Evolutionary conservation across 2,329 filamentous ascomycete genomes (phyloP).

Genomic region (Leptographium flavum): DNA sequence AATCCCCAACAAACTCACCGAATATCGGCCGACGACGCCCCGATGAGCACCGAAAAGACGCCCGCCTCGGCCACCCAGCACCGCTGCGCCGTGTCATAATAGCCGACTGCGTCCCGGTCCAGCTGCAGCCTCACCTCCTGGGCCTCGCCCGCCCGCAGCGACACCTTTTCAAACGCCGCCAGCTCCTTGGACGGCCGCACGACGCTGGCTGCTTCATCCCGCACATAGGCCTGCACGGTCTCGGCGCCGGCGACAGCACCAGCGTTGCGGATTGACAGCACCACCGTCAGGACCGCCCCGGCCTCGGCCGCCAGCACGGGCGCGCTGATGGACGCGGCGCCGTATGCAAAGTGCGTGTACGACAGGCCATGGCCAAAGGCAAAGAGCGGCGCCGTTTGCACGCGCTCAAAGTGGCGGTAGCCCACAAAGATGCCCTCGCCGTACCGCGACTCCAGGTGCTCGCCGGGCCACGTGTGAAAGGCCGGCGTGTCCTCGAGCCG

Average conservation of each 20-base stretch:
- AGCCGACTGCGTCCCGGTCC: no score
- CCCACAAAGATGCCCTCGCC: constrained; percentile 71
- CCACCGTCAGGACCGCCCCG: neutral
- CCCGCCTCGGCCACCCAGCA: no score
- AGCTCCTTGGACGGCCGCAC: neutral
- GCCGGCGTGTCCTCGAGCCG: constrained; percentile 57
- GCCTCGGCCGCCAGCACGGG: neutral
- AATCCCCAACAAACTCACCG: no score
- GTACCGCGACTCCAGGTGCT: constrained; percentile 50
- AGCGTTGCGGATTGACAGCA: no score
- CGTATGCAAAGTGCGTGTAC: constrained; percentile 53
- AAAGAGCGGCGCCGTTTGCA: constrained; percentile 40
- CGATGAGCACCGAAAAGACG: no score
- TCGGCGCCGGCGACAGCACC: constrained; percentile 21
- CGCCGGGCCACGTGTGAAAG: constrained; percentile 57
- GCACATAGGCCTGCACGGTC: neutral
- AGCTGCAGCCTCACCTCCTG: no score
- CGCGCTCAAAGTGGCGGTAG: constrained; percentile 69
- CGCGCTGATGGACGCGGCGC: constrained; percentile 12
- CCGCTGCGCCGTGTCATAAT: no score
- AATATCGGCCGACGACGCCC: neutral
- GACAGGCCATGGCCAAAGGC: constrained; percentile 69
- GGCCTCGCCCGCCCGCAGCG: constrained; percentile 24
- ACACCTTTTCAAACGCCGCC: neutral
- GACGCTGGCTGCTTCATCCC: constrained; percentile 26